Conservation (phyloP, 2,329 filamentous ascomycete genomes). For the Amylocarpus encephaloides region DNA sequence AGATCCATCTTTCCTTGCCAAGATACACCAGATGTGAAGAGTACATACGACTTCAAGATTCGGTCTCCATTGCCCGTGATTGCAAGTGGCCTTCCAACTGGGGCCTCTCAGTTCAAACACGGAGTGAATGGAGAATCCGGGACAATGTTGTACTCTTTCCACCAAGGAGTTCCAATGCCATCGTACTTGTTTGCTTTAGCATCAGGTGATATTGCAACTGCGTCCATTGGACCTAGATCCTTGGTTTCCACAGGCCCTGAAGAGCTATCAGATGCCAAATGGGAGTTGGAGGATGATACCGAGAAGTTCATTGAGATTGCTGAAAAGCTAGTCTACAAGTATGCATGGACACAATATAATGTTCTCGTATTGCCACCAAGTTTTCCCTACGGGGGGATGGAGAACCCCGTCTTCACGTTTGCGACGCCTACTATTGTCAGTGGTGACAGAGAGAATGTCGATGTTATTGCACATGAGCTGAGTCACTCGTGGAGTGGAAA, state of each 20-base stretch:
- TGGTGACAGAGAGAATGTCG: conserved; percentile 83
- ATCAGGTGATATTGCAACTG: conserved; percentile 74
- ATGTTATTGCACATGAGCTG: conserved; percentile 88
- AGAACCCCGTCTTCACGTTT: conserved; percentile 92
- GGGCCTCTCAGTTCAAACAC: conserved; percentile 44
- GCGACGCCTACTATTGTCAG: conserved; percentile 92
- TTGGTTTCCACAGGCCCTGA: conserved; percentile 83
- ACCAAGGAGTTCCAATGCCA: conserved; percentile 88
- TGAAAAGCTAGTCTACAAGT: conserved; percentile 76
- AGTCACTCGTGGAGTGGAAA: conserved; percentile 84
- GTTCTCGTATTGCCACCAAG: conserved; percentile 83
- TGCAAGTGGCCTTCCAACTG: conserved; percentile 69
- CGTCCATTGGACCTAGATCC: conserved; percentile 80
- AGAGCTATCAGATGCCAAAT: conserved; percentile 74
- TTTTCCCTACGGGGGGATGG: conserved; percentile 79
- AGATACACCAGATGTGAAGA: conserved; percentile 95
- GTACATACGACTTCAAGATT: conserved; percentile 86
- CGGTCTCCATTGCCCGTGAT: conserved; percentile 84
- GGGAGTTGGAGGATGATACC: conserved; percentile 86
- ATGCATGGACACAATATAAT: conserved; percentile 94
- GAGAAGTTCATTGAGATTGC: conserved; percentile 87
- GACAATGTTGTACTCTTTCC: conserved; percentile 69
- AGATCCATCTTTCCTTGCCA: conserved; percentile 94
- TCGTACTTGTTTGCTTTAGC: conserved; percentile 94
- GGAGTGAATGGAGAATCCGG: conserved; percentile 45